Base-by-base conservation (phyloP, 129 eudicot genomes). In the Artemisia annua region DNA sequence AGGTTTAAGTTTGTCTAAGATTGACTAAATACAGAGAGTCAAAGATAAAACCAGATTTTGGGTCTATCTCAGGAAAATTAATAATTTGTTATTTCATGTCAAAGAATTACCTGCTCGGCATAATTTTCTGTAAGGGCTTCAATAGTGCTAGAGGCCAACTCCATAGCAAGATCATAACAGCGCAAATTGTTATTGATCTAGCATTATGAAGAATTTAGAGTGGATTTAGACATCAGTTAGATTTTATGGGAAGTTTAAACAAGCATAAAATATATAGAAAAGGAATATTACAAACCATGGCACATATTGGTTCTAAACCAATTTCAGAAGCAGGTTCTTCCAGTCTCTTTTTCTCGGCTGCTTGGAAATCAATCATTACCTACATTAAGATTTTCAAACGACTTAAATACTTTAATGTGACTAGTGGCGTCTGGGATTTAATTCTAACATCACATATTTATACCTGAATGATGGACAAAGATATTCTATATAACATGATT, bases 291-390 rank as follows among this genome's bases (percentile, higher is more conserved):
- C 93, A 64, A 75, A 94, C 98, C 97, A 94, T 79, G 65, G 99
- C 99, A 84, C 99, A 90, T 46, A 94, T 50, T 32, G 96, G 88
- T 87, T 94, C 99, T 59, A 94, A 68, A 78, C 99, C 97, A 69
- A 94, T 94, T 81, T 94, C 99, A 20, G 99, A 90, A 66, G 99
- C 97, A 71, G 99, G 97, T 83, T 88, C 99, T 63, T 86, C 97
- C 69, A 94, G 79, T 76, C 90, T 86, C 91, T 90, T 82, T 84
- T 78, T 90, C 80, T 90, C 76, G 78, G 99, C 97, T 43, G 84
- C 96, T 88, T 94, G 99, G 76, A 94, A 90, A 90, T 94, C 97
- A 73, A 84, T 77, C 99, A 94, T 90, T 24, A 94, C 99, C 99
- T 94, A 77, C 52, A 54, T 56, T 32, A 11, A 35, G 24, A 39